Conservation (phyloP, 1,139 yeast genomes). For the Geotrichum klebahnii region DNA sequence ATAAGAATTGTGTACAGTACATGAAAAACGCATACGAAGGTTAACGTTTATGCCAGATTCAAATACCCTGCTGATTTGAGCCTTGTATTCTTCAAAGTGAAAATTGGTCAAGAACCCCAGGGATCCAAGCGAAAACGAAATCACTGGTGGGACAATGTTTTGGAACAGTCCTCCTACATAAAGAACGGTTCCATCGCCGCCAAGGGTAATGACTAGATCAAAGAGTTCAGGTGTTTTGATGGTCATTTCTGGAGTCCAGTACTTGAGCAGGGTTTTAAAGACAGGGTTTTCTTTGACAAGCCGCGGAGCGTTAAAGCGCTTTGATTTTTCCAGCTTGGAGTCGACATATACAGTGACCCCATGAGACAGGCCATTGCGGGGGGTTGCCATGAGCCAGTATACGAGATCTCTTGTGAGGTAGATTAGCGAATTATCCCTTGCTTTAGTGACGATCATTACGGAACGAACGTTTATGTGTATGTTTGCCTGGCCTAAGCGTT, state of each 20-base stretch:
- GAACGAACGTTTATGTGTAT: conserved; percentile 66
- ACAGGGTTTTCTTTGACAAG: conserved; percentile 32
- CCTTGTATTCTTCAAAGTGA: conserved; percentile 63
- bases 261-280: conserved; percentile 41
- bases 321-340: conserved; percentile 54
- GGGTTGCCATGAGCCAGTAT: conserved; percentile 57
- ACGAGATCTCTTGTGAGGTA: conserved; percentile 72
- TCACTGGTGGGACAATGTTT: conserved; percentile 80
- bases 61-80: conserved; percentile 52
- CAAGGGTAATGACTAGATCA: conserved; percentile 74
- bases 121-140: conserved; percentile 75
- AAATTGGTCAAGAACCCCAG: conserved; percentile 79
- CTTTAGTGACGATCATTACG: conserved; percentile 78
- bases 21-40: conserved; percentile 75
- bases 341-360: conserved; percentile 69
- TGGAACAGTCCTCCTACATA: conserved; percentile 78
- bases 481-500: conserved; percentile 68
- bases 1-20: conserved; percentile 46
- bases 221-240: conserved; percentile 54
- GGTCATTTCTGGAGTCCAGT: conserved; percentile 64
- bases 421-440: conserved; percentile 72
- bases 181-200: conserved; percentile 88
- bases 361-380: conserved; percentile 26
- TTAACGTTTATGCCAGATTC: conserved; percentile 72
- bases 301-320: conserved; percentile 52